These are phyloP conservation scores for Nephelium lappaceum DNA, from an alignment of 345 rosid species.

Conservation along the genomic window DNA sequence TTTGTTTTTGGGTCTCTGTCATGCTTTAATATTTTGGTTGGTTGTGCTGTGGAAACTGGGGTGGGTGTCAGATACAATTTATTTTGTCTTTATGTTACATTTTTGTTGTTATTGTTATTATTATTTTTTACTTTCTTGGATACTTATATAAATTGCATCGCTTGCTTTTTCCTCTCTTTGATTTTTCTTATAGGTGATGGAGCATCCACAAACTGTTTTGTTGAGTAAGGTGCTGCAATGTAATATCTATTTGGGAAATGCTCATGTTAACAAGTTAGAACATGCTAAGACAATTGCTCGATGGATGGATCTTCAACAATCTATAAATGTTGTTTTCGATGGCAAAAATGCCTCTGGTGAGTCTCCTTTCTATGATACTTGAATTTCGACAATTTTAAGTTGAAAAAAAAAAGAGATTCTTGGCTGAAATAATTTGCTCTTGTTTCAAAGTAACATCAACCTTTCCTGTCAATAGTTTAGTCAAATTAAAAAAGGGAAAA, in stretches of 20 bases:
- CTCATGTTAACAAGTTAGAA: constrained; percentile 43
- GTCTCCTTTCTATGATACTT: constrained; percentile 12
- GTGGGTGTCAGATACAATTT: neutral
- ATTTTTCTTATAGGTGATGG: constrained; percentile 65
- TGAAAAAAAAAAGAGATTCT: neutral
- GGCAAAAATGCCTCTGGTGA: constrained; percentile 78
- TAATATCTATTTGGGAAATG: constrained; percentile 71
- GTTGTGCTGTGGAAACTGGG: neutral
- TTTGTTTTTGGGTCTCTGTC: neutral
- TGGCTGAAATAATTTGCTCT: neutral
- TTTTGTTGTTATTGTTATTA: neutral
- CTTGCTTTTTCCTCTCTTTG: constrained; percentile 15
- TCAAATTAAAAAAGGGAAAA: neutral
- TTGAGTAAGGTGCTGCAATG: constrained; percentile 68
- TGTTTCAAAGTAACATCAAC: neutral
- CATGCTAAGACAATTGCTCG: constrained; percentile 40
- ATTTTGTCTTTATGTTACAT: neutral
- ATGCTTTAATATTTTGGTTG: neutral
- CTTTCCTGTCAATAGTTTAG: neutral
- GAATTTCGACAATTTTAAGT: neutral
- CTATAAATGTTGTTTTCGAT: constrained; percentile 75
- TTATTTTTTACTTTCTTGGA: neutral
- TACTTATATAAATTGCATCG: neutral
- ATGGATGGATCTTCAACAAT: constrained; percentile 93
- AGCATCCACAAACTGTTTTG: constrained; percentile 84